These are phyloP conservation scores for Pythium phragmitis DNA, from an alignment of 352 stramenopile species.

Conservation along the genomic window DNA sequence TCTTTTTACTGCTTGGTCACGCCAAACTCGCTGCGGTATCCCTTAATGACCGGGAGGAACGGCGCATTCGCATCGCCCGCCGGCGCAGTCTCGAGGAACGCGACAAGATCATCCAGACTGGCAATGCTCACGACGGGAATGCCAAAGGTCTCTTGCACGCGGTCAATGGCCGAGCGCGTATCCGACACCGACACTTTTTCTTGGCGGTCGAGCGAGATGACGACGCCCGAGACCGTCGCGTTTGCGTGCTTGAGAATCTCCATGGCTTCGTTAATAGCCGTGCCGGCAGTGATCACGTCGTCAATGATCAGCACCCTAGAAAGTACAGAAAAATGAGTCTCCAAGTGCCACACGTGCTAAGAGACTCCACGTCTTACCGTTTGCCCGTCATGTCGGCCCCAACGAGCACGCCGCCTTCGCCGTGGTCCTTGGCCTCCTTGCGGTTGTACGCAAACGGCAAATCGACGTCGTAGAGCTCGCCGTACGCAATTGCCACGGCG, in stretches of 20 bases:
- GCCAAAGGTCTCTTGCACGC: slow-evolving; percentile 86
- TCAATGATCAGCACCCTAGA: slow-evolving; percentile 96
- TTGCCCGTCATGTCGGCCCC: slow-evolving; percentile 94
- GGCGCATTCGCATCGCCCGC: slow-evolving; percentile 51
- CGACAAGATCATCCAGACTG: slow-evolving; percentile 91
- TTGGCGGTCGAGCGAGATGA: slow-evolving; percentile 97
- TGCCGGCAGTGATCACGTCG: slow-evolving; percentile 99
- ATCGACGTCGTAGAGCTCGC: slow-evolving; percentile 89
- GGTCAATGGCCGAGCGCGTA: slow-evolving; percentile 92
- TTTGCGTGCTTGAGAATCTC: slow-evolving; percentile 88
- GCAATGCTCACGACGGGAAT: slow-evolving; percentile 95
- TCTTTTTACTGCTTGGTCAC: slow-evolving; percentile 30
- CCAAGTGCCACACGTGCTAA: background rate
- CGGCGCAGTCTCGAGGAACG: slow-evolving; percentile 78
- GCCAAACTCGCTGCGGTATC: slow-evolving; percentile 75
- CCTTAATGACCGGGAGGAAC: slow-evolving; percentile 69
- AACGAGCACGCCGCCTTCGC: slow-evolving; percentile 96
- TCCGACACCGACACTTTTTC: slow-evolving; percentile 95
- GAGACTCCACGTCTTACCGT: slow-evolving; percentile 41
- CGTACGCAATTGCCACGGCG: slow-evolving; percentile 93
- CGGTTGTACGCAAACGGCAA: slow-evolving; percentile 98
- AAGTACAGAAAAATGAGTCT: background rate
- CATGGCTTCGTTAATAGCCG: slow-evolving; percentile 96
- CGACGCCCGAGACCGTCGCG: slow-evolving; percentile 93
- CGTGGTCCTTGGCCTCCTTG: slow-evolving; percentile 99